Conservation (phyloP, 2,329 filamentous ascomycete genomes). For the Fusarium nurragi region DNA sequence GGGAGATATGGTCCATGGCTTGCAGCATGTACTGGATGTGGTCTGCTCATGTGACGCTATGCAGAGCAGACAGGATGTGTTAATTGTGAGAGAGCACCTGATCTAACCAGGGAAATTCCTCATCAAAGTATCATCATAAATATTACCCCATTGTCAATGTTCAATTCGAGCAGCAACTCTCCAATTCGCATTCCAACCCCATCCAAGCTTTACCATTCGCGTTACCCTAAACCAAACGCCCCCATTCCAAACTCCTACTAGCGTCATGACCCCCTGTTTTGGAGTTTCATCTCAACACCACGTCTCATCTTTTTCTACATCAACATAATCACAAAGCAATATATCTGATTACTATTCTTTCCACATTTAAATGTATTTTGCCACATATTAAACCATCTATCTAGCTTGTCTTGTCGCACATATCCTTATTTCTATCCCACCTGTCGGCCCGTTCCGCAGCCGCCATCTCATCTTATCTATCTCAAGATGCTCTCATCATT, state of each 20-base stretch:
- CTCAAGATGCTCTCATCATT: conserved; percentile 65
- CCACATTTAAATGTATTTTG: background rate
- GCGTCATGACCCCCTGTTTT: conserved; percentile 9
- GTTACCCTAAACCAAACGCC: conserved; percentile 16
- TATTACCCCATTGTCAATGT: background rate
- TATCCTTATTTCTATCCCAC: background rate
- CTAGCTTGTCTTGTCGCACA: background rate
- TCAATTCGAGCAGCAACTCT: background rate
- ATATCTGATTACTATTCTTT: background rate
- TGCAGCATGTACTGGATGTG: no score
- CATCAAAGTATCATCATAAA: background rate
- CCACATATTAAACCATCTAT: background rate
- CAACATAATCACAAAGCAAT: background rate
- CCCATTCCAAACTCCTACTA: conserved; percentile 34
- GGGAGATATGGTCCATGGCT: no score
- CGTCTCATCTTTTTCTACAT: conserved; percentile 30
- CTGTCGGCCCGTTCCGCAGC: background rate
- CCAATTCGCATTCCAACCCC: background rate
- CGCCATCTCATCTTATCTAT: conserved; percentile 20
- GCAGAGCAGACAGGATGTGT: no score
- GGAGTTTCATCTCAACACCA: conserved; percentile 37
- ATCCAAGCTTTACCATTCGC: conserved; percentile 9
- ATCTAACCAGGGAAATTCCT: background rate
- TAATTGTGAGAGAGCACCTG: no score
- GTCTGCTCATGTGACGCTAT: no score